phyloP scores from a whole-genome alignment of 495 filamentous ascomycete species.

The Hypomontagnella submonticulosa region DNA sequence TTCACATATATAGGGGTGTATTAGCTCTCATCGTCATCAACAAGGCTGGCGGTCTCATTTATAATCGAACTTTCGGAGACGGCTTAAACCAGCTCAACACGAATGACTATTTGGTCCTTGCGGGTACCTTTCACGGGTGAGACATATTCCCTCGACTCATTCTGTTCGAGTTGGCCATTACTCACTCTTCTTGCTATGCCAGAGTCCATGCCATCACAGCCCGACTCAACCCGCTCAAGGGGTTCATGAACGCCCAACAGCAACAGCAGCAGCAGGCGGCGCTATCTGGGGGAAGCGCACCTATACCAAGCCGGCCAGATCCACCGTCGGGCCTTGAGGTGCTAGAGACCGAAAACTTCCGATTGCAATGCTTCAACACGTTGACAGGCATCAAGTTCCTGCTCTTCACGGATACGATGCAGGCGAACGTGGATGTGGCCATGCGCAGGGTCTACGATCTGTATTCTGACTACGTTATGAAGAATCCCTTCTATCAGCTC shows the following conservation, averaged over 20 bases:
- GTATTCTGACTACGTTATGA: slow-evolving; percentile 98
- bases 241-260: slow-evolving; percentile 43
- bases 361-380: slow-evolving; percentile 94
- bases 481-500: slow-evolving; percentile 97
- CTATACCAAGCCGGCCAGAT: slow-evolving; percentile 60
- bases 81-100: slow-evolving; percentile 84
- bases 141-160: slow-evolving; percentile 22
- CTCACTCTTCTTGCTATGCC: slow-evolving; percentile 12
- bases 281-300: slow-evolving; percentile 45
- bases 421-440: slow-evolving; percentile 85
- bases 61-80: slow-evolving; percentile 89
- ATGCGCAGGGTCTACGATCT: slow-evolving; percentile 90
- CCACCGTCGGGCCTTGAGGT: slow-evolving; percentile 82
- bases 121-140: slow-evolving; percentile 95
- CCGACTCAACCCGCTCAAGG: slow-evolving; percentile 72
- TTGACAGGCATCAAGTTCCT: slow-evolving; percentile 95
- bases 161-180: background rate
- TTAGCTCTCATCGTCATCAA: slow-evolving; percentile 96
- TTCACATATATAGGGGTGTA: slow-evolving; percentile 73
- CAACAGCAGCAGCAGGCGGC: slow-evolving; percentile 59
- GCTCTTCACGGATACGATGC: slow-evolving; percentile 91
- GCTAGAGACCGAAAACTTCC: slow-evolving; percentile 90
- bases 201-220: slow-evolving; percentile 93
- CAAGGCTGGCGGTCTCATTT: slow-evolving; percentile 96
- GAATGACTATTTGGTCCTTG: slow-evolving; percentile 97